These are phyloP conservation scores for Aspergillus glaucus DNA, from an alignment of 2,329 filamentous ascomycete genomes.

Conservation along the genomic window DNA sequence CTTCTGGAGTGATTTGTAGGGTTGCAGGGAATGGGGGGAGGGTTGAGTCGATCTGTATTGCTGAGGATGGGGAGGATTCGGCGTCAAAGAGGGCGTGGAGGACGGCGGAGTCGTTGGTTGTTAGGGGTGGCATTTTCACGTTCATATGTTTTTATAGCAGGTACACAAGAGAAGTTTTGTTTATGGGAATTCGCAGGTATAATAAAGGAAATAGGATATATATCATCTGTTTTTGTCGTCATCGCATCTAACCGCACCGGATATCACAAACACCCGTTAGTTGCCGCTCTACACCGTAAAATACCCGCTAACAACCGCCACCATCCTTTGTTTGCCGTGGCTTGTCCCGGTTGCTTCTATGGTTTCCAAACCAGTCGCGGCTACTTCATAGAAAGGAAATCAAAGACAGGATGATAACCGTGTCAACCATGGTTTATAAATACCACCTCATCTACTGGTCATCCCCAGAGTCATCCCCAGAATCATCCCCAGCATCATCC, in stretches of 20 bases:
- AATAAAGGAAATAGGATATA: background rate
- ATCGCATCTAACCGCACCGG: background rate
- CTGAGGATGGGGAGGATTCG: slow-evolving; percentile 36
- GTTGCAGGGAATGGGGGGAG: slow-evolving; percentile 35
- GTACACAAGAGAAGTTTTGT: slow-evolving; percentile 15
- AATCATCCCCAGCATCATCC: too few species aligned
- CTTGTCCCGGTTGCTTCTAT: background rate
- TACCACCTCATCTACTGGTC: too few species aligned
- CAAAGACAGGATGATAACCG: too few species aligned
- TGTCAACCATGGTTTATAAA: too few species aligned
- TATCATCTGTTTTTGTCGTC: background rate
- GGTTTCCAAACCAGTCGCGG: background rate
- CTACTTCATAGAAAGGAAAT: too few species aligned
- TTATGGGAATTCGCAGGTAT: background rate
- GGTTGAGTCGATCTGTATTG: slow-evolving; percentile 31
- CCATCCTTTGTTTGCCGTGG: slow-evolving; percentile 2
- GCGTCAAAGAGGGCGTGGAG: slow-evolving; percentile 43
- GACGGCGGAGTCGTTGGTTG: slow-evolving; percentile 40
- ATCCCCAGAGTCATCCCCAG: too few species aligned
- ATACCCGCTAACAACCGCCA: slow-evolving; percentile 13
- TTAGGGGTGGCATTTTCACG: slow-evolving; percentile 17
- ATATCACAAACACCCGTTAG: slow-evolving; percentile 1
- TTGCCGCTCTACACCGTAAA: background rate
- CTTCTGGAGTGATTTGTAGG: slow-evolving; percentile 28
- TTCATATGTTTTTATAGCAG: slow-evolving; percentile 19